Percentiles rank a stretch among this genome's conserved stretches.
These are phyloP conservation scores for Colletotrichum endophyticum DNA, from an alignment of 2,329 filamentous ascomycete genomes.

Conservation along the genomic window DNA sequence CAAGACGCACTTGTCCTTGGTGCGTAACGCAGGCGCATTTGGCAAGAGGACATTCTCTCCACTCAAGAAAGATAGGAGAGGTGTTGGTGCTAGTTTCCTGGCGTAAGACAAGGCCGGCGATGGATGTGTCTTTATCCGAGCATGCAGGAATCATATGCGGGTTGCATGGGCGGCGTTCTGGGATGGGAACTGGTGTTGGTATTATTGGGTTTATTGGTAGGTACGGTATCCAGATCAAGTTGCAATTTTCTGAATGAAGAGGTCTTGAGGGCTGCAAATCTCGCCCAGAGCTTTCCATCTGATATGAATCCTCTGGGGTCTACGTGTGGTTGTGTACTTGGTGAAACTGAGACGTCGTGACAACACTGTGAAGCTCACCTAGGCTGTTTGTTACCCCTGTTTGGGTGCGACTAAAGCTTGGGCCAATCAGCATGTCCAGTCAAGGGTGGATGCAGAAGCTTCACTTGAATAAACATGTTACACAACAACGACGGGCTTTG, in stretches of 20 bases:
- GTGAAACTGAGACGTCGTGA: not conserved
- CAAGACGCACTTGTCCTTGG: slow-evolving; percentile 43
- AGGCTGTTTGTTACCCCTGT: not conserved
- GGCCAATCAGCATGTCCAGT: not conserved
- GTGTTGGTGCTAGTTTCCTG: slow-evolving; percentile 66
- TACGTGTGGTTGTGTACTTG: not conserved
- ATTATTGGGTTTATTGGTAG: not conserved
- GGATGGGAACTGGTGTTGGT: not conserved
- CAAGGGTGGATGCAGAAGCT: slow-evolving; percentile 6
- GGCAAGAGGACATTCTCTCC: slow-evolving; percentile 68
- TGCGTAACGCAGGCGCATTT: slow-evolving; percentile 48
- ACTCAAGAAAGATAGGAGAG: slow-evolving; percentile 72
- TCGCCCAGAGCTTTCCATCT: not conserved
- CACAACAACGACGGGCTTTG: not conserved
- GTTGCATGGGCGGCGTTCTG: slow-evolving; percentile 14
- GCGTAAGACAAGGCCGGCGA: slow-evolving; percentile 33
- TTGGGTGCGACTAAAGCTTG: not conserved
- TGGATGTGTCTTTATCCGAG: not conserved
- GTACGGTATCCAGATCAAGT: not conserved
- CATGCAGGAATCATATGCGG: not conserved
- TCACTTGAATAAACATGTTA: not conserved
- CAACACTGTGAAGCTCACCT: not conserved
- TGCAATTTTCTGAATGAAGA: not conserved
- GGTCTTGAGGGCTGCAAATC: not conserved
- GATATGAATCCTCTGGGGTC: not conserved